phyloP scores from a whole-genome alignment of 345 rosid species.

The Theobroma cacao region DNA sequence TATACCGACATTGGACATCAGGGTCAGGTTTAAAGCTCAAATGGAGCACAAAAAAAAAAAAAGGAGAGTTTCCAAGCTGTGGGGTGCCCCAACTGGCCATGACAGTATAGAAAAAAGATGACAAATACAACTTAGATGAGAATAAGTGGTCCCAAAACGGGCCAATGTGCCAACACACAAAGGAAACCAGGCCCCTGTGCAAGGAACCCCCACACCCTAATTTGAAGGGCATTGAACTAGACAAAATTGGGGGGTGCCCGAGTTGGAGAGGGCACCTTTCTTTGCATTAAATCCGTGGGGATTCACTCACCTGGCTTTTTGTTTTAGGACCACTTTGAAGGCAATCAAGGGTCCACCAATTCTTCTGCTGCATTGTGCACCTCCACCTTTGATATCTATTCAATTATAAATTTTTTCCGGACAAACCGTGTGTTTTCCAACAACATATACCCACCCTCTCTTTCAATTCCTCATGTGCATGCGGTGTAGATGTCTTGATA shows the following conservation, averaged over 20 bases:
- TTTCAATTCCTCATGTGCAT: constrained; percentile 8
- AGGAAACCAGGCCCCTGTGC: constrained; percentile 3
- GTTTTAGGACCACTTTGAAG: constrained; percentile 17
- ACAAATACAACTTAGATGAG: constrained; percentile 14
- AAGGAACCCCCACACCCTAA: not conserved
- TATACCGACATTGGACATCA: constrained; percentile 13
- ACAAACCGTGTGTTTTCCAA: constrained; percentile 11
- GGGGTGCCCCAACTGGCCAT: not conserved
- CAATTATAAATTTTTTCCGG: not conserved
- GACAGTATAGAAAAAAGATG: constrained; percentile 7
- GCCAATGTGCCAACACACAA: not conserved
- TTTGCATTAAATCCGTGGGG: constrained; percentile 31
- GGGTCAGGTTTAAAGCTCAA: constrained; percentile 2
- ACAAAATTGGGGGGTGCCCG: constrained; percentile 8
- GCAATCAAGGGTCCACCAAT: constrained; percentile 14
- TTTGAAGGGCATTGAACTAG: not conserved
- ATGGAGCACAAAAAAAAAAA: not conserved
- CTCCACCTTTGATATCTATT: constrained; percentile 5
- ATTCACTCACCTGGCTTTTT: constrained; percentile 4
- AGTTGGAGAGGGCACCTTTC: constrained; percentile 16
- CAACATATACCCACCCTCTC: constrained; percentile 6
- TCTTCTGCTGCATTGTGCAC: not conserved
- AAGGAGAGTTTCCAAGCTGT: not conserved
- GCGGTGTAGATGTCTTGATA: constrained; percentile 11
- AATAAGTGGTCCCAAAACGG: constrained; percentile 18